Evolutionary conservation across 495 filamentous ascomycete genomes (phyloP).

Genomic region (Cudoniella acicularis): DNA sequence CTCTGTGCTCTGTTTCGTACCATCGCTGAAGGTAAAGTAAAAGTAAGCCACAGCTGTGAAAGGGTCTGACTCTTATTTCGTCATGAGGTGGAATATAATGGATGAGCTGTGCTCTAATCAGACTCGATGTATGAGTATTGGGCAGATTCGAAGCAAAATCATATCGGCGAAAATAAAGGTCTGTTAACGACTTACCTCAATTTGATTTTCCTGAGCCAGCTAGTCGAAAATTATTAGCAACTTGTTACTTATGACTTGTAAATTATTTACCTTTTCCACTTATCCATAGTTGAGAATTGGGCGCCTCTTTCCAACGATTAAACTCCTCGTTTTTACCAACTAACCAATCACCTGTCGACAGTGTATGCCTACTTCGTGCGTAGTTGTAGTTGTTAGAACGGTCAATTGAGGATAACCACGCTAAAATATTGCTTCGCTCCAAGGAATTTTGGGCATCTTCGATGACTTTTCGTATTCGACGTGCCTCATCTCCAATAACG

Average conservation of each 20-base stretch:
- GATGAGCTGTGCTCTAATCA: too few relatives aligned
- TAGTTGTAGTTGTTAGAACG: constrained; percentile 23
- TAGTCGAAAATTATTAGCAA: constrained; percentile 8
- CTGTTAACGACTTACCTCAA: too few relatives aligned
- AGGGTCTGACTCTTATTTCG: not conserved
- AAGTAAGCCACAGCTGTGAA: constrained; percentile 23
- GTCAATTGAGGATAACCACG: constrained; percentile 25
- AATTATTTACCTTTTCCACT: constrained; percentile 34
- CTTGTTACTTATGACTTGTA: constrained; percentile 25
- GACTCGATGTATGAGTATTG: too few relatives aligned
- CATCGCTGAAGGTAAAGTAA: constrained; percentile 33
- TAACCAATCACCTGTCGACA: constrained; percentile 30
- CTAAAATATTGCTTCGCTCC: not conserved
- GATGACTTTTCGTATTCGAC: constrained; percentile 2
- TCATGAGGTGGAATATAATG: constrained; percentile 28
- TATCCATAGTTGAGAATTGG: constrained; percentile 30
- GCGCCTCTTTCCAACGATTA: constrained; percentile 21
- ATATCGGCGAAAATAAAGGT: too few relatives aligned
- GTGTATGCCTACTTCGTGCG: constrained; percentile 6
- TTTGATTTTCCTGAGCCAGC: constrained; percentile 37
- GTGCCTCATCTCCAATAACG: not conserved
- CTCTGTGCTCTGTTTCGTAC: constrained; percentile 19
- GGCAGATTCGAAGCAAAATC: too few relatives aligned
- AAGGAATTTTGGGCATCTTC: not conserved
- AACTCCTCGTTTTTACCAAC: constrained; percentile 23